Evolutionary conservation across 192 early-diverging fungal species (phyloP).

Genomic region (Chytriomyces hyalinus): DNA sequence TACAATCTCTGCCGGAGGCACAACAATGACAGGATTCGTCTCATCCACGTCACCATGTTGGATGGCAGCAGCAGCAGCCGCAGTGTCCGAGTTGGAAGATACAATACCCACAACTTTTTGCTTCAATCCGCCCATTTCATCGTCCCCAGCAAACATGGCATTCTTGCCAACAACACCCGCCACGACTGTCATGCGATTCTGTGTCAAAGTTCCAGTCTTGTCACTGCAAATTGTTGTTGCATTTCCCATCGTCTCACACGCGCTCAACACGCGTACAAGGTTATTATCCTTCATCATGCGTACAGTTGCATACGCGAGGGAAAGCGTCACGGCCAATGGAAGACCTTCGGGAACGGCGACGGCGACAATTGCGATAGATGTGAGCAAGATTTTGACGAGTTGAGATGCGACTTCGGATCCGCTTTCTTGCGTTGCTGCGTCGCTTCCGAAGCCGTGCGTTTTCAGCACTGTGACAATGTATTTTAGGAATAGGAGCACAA

Average conservation of each 20-base stretch:
- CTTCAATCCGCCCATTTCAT: conserved; percentile 30
- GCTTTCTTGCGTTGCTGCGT: conserved; percentile 16
- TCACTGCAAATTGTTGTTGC: conserved; percentile 99
- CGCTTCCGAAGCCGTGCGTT: conserved; percentile 29
- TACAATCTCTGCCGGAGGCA: background rate
- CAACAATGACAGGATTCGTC: background rate
- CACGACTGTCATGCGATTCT: conserved; percentile 97
- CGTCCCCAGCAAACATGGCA: conserved; percentile 60
- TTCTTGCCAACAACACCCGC: conserved; percentile 77
- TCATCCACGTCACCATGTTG: background rate
- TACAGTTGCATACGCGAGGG: conserved; percentile 91
- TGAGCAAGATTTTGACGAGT: conserved; percentile 74
- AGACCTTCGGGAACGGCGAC: conserved; percentile 99
- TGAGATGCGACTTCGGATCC: conserved; percentile 31
- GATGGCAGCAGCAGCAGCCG: background rate
- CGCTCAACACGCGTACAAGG: conserved; percentile 90
- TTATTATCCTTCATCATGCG: conserved; percentile 98
- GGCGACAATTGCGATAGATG: conserved; percentile 90
- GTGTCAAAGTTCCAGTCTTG: conserved; percentile 98
- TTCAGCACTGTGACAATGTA: conserved; percentile 69
- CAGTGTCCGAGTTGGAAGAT: background rate
- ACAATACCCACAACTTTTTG: background rate
- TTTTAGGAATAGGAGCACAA: conserved; percentile 82
- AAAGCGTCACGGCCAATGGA: conserved; percentile 94
- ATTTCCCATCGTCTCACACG: conserved; percentile 98